Evolutionary conservation across 441 rosid species (phyloP).

Genomic region (Erodium chrysanthum): DNA sequence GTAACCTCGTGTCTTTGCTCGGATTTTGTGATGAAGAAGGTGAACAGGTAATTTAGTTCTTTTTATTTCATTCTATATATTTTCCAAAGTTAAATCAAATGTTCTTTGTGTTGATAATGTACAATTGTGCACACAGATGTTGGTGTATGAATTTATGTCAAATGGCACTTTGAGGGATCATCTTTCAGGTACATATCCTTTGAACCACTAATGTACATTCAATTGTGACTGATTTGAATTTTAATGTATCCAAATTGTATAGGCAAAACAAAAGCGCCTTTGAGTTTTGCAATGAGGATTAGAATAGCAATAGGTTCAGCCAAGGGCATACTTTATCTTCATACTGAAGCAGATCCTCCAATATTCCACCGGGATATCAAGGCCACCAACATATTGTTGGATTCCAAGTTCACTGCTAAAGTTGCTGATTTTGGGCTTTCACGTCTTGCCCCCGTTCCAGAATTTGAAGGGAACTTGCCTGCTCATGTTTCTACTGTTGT

Average conservation of each 20-base stretch:
- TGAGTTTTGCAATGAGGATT: constrained; percentile 60
- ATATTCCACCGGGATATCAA: constrained; percentile 91
- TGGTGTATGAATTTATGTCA: constrained; percentile 81
- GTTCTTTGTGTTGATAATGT: not conserved
- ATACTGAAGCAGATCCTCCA: constrained; percentile 93
- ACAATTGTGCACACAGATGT: constrained; percentile 47
- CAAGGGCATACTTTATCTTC: constrained; percentile 79
- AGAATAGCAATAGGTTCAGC: constrained; percentile 69
- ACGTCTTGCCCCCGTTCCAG: constrained; percentile 82
- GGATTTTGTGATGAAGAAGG: constrained; percentile 92
- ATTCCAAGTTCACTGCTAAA: constrained; percentile 58
- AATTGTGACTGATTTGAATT: not conserved
- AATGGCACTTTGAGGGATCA: constrained; percentile 86
- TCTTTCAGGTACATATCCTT: constrained; percentile 48
- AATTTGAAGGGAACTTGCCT: constrained; percentile 56
- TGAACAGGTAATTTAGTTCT: constrained; percentile 53
- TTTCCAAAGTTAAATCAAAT: not conserved
- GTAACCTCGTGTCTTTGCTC: constrained; percentile 81
- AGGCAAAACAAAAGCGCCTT: constrained; percentile 45
- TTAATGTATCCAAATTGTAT: constrained; percentile 15
- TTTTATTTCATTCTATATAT: no score
- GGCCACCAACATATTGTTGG: constrained; percentile 85
- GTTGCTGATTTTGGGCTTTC: constrained; percentile 99
- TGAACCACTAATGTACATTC: not conserved
- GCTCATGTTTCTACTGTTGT: constrained; percentile 91